Percentiles rank a stretch among this genome's conserved stretches.
These are phyloP conservation scores for Codiaeum variegatum DNA, from an alignment of 441 rosid species.

Conservation along the genomic window DNA sequence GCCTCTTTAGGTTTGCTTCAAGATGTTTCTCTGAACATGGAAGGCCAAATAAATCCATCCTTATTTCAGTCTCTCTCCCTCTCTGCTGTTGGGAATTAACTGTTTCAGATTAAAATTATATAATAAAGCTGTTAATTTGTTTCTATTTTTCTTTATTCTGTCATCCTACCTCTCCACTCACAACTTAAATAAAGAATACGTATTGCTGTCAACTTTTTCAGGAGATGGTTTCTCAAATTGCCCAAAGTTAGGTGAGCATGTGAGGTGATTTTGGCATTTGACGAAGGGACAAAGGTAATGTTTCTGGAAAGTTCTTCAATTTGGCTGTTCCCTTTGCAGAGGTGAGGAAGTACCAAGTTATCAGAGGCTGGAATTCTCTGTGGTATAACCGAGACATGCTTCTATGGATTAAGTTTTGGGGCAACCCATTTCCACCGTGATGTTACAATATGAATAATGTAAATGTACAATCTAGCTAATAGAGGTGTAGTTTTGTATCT, in stretches of 20 bases:
- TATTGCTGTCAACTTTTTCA: neutral
- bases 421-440: neutral
- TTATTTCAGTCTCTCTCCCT: too few species aligned
- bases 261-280: neutral
- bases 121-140: neutral
- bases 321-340: neutral
- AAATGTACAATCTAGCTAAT: neutral
- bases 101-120: neutral
- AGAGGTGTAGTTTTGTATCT: neutral
- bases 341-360: neutral
- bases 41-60: too few species aligned
- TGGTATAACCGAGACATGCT: neutral
- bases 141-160: neutral
- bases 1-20: too few species aligned
- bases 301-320: neutral
- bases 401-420: neutral
- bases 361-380: neutral
- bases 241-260: neutral
- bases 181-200: neutral
- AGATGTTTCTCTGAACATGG: too few species aligned
- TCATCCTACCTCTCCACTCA: neutral
- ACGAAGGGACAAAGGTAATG: neutral
- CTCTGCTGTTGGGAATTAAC: too few species aligned
- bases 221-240: neutral
- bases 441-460: neutral